Base-by-base conservation (phyloP, 1,139 yeast species). In the Eremothecium coryli region DNA sequence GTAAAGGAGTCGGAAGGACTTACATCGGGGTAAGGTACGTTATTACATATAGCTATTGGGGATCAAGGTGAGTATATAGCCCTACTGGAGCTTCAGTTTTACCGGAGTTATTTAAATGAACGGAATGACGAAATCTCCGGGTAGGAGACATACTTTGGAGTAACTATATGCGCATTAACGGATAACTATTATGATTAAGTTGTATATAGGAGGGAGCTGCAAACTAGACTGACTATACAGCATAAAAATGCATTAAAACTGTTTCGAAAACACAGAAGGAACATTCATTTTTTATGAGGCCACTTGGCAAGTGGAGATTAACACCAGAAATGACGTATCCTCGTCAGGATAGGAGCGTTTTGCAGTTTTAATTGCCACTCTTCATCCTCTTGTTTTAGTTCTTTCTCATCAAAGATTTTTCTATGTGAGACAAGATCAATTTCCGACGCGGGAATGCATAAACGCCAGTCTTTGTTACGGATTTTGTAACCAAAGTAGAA, bases 381-480 rank as follows among this genome's bases (percentile, higher is more conserved):
- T 25, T 54, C 61, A 26, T 65, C 55, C 57, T 78, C 85, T 59
- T 76, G 82, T 57, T 66, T 75, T 52, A 77, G 63, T 36, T 76
- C 64, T 43, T 76, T 82, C 49, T 77, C 63, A 52, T 78, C 84
- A 42, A 73, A 60, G 45, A 76, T 79, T 53, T 76, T 71, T 70
- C 85, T 73, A 50, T 82, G 82, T 12, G 76, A 66, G 46, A 76
- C 81, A 38, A 76, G 56, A 52, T 76, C 82, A 38, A 75, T 67
- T 37, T 73, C 70, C 30, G 59, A 52, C 30, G 72, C 68, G 40
- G 65, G 65, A 46, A 66, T 61, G 48, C 52, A 68, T 12, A 70
- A 40, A 16, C 45, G 63, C 70, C 71, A 75, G 48, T 72, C 71
- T 41, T 60, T 68, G 46, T 65, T 65, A 67, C 70, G 73, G n/a